Evolutionary conservation across 495 filamentous ascomycete genomes (phyloP).

Genomic region (Aspergillus avenaceus): DNA sequence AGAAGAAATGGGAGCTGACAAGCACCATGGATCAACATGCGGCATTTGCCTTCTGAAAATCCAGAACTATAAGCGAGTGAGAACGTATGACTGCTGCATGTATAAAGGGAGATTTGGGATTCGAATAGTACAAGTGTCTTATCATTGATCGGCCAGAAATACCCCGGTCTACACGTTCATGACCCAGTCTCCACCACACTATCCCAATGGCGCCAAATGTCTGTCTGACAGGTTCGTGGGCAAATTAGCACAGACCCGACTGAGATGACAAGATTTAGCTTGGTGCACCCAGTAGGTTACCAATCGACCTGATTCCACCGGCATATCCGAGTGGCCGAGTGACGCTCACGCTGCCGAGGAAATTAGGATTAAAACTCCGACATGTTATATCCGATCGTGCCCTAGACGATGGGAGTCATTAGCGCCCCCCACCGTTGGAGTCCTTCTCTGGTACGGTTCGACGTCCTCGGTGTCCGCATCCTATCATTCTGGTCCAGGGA

Average conservation of each 20-base stretch:
- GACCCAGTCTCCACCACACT: background rate
- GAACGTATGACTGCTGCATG: too few species aligned
- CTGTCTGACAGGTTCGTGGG: background rate
- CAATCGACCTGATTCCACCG: background rate
- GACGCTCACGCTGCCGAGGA: background rate
- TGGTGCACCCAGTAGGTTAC: too few species aligned
- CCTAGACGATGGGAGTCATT: background rate
- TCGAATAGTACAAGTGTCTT: too few species aligned
- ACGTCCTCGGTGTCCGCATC: background rate
- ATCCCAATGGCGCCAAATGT: background rate
- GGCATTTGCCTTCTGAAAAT: background rate
- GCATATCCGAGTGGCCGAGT: background rate
- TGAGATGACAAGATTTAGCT: background rate
- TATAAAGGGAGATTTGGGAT: too few species aligned
- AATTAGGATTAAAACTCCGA: background rate
- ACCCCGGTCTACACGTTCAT: background rate
- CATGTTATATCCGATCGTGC: background rate
- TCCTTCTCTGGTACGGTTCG: too few species aligned
- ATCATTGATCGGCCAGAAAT: background rate
- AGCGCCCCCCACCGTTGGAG: background rate
- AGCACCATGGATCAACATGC: background rate
- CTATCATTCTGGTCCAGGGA: background rate
- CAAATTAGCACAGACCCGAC: background rate
- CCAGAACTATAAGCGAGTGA: too few species aligned
- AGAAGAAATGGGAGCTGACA: too few species aligned